These are phyloP conservation scores for Pichia cactophila DNA, from an alignment of 1,139 yeast genomes.

Conservation along the genomic window DNA sequence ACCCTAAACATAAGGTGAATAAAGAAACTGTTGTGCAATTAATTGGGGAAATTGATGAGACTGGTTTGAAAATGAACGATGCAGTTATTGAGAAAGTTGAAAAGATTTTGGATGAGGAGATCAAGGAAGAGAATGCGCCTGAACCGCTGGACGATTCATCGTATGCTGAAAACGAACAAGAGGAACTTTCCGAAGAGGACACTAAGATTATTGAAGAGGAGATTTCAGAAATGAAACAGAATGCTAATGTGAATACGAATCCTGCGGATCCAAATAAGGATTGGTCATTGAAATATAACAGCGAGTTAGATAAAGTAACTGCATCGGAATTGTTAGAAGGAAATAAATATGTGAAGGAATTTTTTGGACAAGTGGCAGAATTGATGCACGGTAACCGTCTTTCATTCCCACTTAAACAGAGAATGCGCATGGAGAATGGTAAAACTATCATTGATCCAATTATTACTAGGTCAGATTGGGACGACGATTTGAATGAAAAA, in stretches of 20 bases:
- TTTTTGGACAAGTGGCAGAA: constrained; percentile 22
- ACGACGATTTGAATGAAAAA: constrained; percentile 24
- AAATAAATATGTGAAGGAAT: constrained; percentile 22
- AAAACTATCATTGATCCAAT: constrained; percentile 20
- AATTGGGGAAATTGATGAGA: not conserved
- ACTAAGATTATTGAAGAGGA: not conserved
- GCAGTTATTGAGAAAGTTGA: not conserved
- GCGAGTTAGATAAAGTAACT: constrained; percentile 18
- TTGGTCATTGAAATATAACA: constrained; percentile 10
- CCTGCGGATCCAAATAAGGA: constrained; percentile 6
- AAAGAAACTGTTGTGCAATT: not conserved
- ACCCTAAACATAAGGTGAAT: not conserved
- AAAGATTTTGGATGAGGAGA: not conserved
- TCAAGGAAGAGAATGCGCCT: not conserved
- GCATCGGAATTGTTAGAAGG: constrained; percentile 21
- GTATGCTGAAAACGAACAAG: not conserved
- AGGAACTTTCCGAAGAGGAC: constrained; percentile 1
- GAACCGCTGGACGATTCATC: not conserved
- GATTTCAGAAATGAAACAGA: not conserved
- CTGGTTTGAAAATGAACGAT: not conserved
- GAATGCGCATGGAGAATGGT: constrained; percentile 15
- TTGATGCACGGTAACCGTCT: constrained; percentile 20
- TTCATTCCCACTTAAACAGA: constrained; percentile 17
- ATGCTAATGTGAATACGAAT: not conserved
- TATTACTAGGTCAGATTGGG: constrained; percentile 2